Evolutionary conservation across 1,284 basidiomycete species (phyloP).

Genomic region (Laetiporus sulphureus): DNA sequence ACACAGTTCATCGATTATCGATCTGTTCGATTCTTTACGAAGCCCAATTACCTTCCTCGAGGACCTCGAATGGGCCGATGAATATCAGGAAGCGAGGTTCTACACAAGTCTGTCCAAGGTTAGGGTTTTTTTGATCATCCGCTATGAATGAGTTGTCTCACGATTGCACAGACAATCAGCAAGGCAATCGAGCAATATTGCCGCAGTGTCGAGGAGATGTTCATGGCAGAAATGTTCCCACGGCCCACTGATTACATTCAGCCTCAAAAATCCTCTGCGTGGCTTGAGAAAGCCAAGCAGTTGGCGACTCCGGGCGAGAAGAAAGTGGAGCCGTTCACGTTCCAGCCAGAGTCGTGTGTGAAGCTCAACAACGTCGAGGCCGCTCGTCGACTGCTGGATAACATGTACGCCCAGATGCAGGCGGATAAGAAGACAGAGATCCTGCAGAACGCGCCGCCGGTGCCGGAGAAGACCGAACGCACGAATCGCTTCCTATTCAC

Average conservation of each 20-base stretch:
- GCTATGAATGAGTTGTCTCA: not conserved
- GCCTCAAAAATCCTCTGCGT: constrained; percentile 84
- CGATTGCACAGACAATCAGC: constrained; percentile 67
- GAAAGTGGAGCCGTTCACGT: constrained; percentile 91
- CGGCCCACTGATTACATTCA: constrained; percentile 69
- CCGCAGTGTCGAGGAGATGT: constrained; percentile 79
- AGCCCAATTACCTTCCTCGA: constrained; percentile 88
- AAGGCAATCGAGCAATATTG: constrained; percentile 93
- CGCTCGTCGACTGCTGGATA: constrained; percentile 85
- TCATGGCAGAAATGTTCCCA: constrained; percentile 93
- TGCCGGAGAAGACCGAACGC: constrained; percentile 50
- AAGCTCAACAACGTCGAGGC: constrained; percentile 98
- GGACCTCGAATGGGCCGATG: constrained; percentile 89
- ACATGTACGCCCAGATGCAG: constrained; percentile 88
- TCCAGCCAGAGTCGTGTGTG: constrained; percentile 89
- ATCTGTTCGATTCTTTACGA: constrained; percentile 90
- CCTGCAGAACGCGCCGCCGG: constrained; percentile 55
- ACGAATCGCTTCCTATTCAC: constrained; percentile 81
- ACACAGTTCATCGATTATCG: constrained; percentile 93
- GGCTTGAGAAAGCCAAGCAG: constrained; percentile 91
- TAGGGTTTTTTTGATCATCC: constrained; percentile 9
- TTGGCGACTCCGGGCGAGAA: constrained; percentile 77
- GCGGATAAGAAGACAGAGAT: constrained; percentile 83
- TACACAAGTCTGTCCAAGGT: constrained; percentile 85
- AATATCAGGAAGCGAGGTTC: constrained; percentile 85